These are phyloP conservation scores for Aspergillus arachidicola DNA, from an alignment of 2,329 filamentous ascomycete species.

Conservation along the genomic window DNA sequence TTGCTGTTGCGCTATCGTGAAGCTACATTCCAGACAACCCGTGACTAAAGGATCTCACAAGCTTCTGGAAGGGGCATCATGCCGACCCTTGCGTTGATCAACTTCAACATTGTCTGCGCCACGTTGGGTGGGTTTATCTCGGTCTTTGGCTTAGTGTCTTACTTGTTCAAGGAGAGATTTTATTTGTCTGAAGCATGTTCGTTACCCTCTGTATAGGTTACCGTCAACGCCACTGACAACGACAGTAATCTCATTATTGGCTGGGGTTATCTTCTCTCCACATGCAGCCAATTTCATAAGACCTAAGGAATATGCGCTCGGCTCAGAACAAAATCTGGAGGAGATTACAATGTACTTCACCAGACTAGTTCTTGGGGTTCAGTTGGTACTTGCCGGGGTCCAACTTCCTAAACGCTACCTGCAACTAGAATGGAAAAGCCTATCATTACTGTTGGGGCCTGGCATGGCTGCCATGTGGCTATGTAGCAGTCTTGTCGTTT, in stretches of 20 bases:
- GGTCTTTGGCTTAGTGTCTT: slow-evolving; percentile 87
- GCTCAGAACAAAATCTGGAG: slow-evolving; percentile 61
- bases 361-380: slow-evolving; percentile 83
- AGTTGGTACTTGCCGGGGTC: slow-evolving; percentile 84
- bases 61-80: slow-evolving; percentile 42
- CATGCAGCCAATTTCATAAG: slow-evolving; percentile 74
- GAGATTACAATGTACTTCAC: slow-evolving; percentile 81
- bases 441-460: slow-evolving; percentile 75
- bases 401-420: slow-evolving; percentile 85
- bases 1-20: background rate
- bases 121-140: slow-evolving; percentile 85
- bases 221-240: slow-evolving; percentile 7
- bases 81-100: slow-evolving; percentile 66
- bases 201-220: slow-evolving; percentile 38
- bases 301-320: slow-evolving; percentile 72
- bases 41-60: background rate
- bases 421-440: slow-evolving; percentile 73
- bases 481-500: slow-evolving; percentile 75
- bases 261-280: slow-evolving; percentile 77
- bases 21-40: background rate
- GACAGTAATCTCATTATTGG: slow-evolving; percentile 78
- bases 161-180: slow-evolving; percentile 83
- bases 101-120: slow-evolving; percentile 84
- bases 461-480: slow-evolving; percentile 90
- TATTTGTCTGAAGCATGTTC: slow-evolving; percentile 87